These are phyloP conservation scores for Stenogyne calaminthoides DNA, from an alignment of 305 asterid species.

Conservation along the genomic window DNA sequence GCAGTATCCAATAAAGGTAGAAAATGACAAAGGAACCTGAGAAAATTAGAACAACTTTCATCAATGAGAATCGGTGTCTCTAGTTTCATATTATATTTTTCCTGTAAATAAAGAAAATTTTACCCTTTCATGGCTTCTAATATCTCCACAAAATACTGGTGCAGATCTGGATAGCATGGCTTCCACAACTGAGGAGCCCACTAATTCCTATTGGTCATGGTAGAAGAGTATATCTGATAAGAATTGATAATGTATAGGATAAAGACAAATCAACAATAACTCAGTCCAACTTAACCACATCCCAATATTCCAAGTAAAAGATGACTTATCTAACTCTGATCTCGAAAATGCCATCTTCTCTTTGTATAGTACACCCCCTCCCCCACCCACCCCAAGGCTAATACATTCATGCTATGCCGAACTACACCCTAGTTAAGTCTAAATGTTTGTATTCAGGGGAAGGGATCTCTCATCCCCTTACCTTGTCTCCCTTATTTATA, in stretches of 20 bases:
- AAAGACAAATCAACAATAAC: conserved; percentile 8
- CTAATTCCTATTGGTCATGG: conserved; percentile 57
- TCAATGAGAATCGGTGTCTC: conserved; percentile 16
- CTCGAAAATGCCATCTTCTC: neutral
- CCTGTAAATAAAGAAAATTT: conserved; percentile 5
- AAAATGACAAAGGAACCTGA: conserved; percentile 77
- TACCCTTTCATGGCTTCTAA: conserved; percentile 97
- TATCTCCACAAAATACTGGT: conserved; percentile 88
- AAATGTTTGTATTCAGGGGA: neutral
- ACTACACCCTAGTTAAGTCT: neutral
- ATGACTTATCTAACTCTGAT: conserved; percentile 1
- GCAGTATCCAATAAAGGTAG: conserved; percentile 83
- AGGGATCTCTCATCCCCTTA: neutral
- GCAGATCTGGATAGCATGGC: conserved; percentile 90
- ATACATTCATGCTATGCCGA: conserved; percentile 1
- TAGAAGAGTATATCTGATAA: conserved; percentile 1
- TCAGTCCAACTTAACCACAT: neutral
- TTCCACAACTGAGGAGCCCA: conserved; percentile 69
- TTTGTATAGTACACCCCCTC: neutral
- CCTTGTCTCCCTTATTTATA: neutral
- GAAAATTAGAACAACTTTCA: conserved; percentile 24
- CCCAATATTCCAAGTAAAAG: conserved; percentile 16
- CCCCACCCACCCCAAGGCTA: neutral
- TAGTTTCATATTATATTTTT: conserved; percentile 17
- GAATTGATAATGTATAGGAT: conserved; percentile 8